Evolutionary conservation across 371 early-diverging fungal species (phyloP).

Genomic region (Apophysomyces variabilis): DNA sequence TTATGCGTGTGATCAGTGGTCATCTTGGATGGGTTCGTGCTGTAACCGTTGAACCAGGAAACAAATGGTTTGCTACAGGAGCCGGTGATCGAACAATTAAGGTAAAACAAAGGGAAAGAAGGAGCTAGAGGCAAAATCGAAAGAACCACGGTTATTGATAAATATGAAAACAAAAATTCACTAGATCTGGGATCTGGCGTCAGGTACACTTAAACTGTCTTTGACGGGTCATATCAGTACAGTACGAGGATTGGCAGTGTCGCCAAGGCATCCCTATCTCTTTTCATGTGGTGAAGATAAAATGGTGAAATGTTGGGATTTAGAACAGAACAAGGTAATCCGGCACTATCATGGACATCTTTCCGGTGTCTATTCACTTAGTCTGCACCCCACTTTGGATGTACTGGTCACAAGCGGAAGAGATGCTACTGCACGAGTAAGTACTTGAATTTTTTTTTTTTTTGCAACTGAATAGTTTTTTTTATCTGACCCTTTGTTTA

Average conservation of each 20-base stretch:
- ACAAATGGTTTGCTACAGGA: conserved; percentile 98
- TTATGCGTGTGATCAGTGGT: conserved; percentile 96
- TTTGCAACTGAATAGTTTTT: background rate
- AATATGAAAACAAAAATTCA: too few relatives aligned
- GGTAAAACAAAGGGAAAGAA: conserved; percentile 45
- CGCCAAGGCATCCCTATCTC: conserved; percentile 93
- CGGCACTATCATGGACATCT: conserved; percentile 98
- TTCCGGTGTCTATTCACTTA: conserved; percentile 89
- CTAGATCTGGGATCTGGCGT: conserved; percentile 96
- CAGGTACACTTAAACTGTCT: conserved; percentile 92
- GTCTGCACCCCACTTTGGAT: conserved; percentile 93
- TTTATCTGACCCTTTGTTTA: conserved; percentile 19
- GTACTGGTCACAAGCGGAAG: conserved; percentile 94
- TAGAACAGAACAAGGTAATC: conserved; percentile 97
- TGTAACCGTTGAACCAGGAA: conserved; percentile 91
- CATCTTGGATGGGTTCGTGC: conserved; percentile 97
- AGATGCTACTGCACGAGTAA: conserved; percentile 91
- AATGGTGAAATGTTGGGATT: conserved; percentile 98
- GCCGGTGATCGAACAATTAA: conserved; percentile 97
- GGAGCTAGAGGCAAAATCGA: background rate
- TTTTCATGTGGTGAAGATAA: conserved; percentile 98
- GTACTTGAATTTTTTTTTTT: conserved; percentile 4
- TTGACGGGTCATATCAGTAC: conserved; percentile 97
- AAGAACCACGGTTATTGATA: background rate
- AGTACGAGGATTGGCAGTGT: conserved; percentile 93